Evolutionary conservation across 441 rosid species (phyloP), one percentile per base, ranked within the genome.

Genomic region (Gossypium aridum): DNA sequence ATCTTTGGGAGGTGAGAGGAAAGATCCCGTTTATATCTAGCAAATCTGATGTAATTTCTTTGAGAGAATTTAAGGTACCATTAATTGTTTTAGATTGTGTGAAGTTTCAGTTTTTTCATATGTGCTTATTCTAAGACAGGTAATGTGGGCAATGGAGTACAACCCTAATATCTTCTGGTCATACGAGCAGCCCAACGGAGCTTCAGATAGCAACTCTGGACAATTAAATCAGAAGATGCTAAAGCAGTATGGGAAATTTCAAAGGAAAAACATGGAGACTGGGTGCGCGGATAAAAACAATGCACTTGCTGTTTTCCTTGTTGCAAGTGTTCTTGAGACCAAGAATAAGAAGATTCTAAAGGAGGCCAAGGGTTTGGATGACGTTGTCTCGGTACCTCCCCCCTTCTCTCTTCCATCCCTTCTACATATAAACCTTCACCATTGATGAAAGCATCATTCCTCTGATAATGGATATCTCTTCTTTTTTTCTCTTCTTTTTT

Each of bases 81-180:
- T n/a, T 20, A 0, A 26, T 63, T 45, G 60, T 28, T 57, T 43
- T 63, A 10, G 56, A 69, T 70, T 75, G 16, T 51, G 74, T 43
- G n/a, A 49, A 37, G 69, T 64, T 16, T 10, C 22, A 0, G 16
- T 65, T 39, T 65, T 54, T 65, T 43, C 49, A 20, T 65, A 2
- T 20, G 14, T 43, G 70, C 75, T 75, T 72, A 76, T 68, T 60
- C 64, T 71, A 77, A 80, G 82, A 80, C 75, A 70, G 79, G 72
- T 95, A 84, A 90, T 93, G 89, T 95, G 97, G 97, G 99, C 92
- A 39, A 91, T 95, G 97, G 98, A 95, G 84, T 93, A 95, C 83
- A 93, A 91, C 80, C 99, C 99, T 53, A 86, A 83, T 77, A 85
- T 84, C 79, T 95, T 89, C 82, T 82, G 85, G 72, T 62, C 72